Conservation (phyloP, 768 basidiomycete genomes). For the Lactifluus echinatus region DNA sequence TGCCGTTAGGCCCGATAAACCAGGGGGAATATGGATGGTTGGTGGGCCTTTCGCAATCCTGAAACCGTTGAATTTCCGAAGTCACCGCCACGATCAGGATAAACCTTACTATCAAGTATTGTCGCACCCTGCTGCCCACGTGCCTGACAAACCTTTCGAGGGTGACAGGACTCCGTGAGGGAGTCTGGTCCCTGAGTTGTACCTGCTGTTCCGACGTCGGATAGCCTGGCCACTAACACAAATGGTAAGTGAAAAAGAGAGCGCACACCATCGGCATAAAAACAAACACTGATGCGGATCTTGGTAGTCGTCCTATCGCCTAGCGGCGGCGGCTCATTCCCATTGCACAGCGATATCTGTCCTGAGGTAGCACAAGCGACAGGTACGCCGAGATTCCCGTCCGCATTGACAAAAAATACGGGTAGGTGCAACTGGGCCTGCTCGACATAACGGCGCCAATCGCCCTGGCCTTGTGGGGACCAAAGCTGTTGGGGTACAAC, state of each 20-base stretch:
- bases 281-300: conserved; percentile 6
- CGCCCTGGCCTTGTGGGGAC: conserved; percentile 6
- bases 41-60: conserved; percentile 6
- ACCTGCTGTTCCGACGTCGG: neutral
- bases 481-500: conserved; percentile 17
- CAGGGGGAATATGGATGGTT: neutral
- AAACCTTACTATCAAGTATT: conserved; percentile 2
- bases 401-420: conserved; percentile 3
- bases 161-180: neutral
- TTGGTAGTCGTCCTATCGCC: conserved; percentile 1
- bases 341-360: neutral
- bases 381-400: conserved; percentile 9
- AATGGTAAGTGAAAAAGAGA: neutral
- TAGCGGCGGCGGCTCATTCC: neutral
- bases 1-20: neutral
- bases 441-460: conserved; percentile 11
- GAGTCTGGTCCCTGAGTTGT: neutral
- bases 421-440: conserved; percentile 5
- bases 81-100: neutral
- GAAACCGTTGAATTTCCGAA: neutral
- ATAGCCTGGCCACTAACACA: conserved; percentile 14
- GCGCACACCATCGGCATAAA: neutral
- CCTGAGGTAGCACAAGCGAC: conserved; percentile 4
- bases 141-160: conserved; percentile 6
- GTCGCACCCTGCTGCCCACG: conserved; percentile 10